Evolutionary conservation across 1,284 basidiomycete genomes (phyloP), one percentile per base, ranked within the genome.

Genomic region (Boletus calvinii): DNA sequence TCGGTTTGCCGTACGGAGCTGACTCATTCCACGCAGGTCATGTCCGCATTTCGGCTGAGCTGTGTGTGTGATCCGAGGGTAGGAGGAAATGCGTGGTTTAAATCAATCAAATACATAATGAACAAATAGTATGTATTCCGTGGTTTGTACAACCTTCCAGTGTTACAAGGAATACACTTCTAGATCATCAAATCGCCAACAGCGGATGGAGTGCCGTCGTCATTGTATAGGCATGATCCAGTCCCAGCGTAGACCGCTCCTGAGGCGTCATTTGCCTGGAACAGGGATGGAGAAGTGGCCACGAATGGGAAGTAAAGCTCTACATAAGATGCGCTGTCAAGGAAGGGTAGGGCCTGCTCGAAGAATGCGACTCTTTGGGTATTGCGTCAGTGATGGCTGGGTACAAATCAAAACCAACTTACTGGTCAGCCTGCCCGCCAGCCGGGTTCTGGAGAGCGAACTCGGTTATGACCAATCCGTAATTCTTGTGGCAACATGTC

Each of bases 271-370:
- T 70, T 37, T 12, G 12, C 30, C 34, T 46, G 11, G 32, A 67
- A 46, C 40, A 72, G 17, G 15, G 58, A 41, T 2, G 68, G 60
- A 9, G 65, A 57, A 1, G 66, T 66, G 3, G 70, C 72, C 36
- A 71, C 18, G 53, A 72, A 71, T 40, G 69, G 69, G 60, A 73
- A 71, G 56, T 71, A 72, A 36, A 73, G 63, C 2, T 50, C 13
- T 12, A 71, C 66, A 18, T 64, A 71, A 37, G 60, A 29, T 4
- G 61, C 56, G 3, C 29, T 15, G 38, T 73, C 69, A 8, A 71
- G 62, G 59, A 68, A 71, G 10, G 59, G 0, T 15, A 73, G 67
- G 1, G 69, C 70, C 13, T 66, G 56, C 44, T 59, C 10, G 58
- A 71, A 71, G 51, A 72, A 73, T 13, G 48, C 0, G 22, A 67